Evolutionary conservation across 495 filamentous ascomycete genomes (phyloP).

Genomic region (Corynascus novoguineensis): DNA sequence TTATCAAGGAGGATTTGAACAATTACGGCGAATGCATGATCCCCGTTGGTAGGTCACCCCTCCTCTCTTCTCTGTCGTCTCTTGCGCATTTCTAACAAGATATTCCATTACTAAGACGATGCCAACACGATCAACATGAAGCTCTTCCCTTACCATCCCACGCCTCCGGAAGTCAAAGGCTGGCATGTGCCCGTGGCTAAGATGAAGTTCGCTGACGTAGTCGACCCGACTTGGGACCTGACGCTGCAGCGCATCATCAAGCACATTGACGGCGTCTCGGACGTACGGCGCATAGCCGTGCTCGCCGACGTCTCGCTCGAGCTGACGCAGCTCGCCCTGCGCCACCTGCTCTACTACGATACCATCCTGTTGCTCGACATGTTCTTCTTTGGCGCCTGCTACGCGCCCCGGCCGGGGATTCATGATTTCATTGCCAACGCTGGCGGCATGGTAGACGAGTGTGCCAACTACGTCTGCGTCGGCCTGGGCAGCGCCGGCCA

Average conservation of each 20-base stretch:
- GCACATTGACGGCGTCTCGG: conserved; percentile 84
- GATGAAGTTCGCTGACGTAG: conserved; percentile 61
- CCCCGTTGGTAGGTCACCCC: conserved; percentile 60
- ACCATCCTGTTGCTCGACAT: conserved; percentile 83
- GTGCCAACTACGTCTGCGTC: conserved; percentile 67
- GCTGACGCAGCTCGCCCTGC: conserved; percentile 74
- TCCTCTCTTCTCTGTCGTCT: background rate
- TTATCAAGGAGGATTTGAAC: conserved; percentile 89
- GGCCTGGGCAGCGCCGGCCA: conserved; percentile 9
- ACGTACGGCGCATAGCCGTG: conserved; percentile 75
- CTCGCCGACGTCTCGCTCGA: conserved; percentile 78
- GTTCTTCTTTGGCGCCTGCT: conserved; percentile 88
- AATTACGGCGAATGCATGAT: conserved; percentile 99
- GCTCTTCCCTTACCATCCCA: conserved; percentile 76
- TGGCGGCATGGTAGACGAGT: conserved; percentile 73
- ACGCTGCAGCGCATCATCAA: conserved; percentile 79
- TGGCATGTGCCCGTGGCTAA: conserved; percentile 91
- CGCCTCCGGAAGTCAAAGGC: conserved; percentile 68
- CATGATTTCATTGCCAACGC: conserved; percentile 63
- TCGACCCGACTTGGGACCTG: conserved; percentile 86
- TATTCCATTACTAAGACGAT: conserved; percentile 52
- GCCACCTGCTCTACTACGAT: conserved; percentile 86
- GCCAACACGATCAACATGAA: conserved; percentile 95
- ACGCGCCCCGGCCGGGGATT: conserved; percentile 74
- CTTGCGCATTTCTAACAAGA: background rate